Evolutionary conservation across 1,284 basidiomycete genomes (phyloP).

Genomic region (Athelia sp.): DNA sequence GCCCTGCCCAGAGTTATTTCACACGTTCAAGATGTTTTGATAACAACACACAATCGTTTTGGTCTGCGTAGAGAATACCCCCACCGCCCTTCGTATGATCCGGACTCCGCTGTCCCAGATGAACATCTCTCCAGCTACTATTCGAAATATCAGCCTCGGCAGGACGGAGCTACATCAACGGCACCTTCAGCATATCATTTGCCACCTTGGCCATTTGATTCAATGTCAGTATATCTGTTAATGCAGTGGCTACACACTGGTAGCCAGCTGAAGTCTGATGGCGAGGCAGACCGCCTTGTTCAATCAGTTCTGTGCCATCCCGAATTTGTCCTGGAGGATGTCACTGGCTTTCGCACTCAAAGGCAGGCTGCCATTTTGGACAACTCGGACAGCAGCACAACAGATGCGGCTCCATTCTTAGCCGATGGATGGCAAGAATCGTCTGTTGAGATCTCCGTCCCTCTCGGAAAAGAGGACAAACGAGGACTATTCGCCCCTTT

Average conservation of each 20-base stretch:
- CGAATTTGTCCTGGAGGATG: slow-evolving; percentile 3
- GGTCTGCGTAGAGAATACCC: slow-evolving; percentile 21
- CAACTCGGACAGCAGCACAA: neutral
- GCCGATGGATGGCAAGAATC: neutral
- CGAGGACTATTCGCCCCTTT: slow-evolving; percentile 11
- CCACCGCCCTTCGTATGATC: slow-evolving; percentile 22
- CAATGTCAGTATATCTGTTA: slow-evolving; percentile 15
- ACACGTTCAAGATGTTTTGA: slow-evolving; percentile 21
- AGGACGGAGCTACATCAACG: no score
- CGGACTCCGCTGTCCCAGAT: slow-evolving; percentile 15
- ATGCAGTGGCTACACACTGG: slow-evolving; percentile 19
- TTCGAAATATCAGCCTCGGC: no score
- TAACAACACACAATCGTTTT: slow-evolving; percentile 21
- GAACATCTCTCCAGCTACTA: neutral
- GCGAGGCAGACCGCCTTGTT: slow-evolving; percentile 15
- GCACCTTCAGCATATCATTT: no score
- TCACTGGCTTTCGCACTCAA: slow-evolving; percentile 13
- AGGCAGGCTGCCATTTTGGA: slow-evolving; percentile 8
- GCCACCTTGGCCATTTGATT: slow-evolving; percentile 14
- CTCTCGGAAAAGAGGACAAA: slow-evolving; percentile 16
- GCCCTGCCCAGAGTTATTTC: slow-evolving; percentile 14
- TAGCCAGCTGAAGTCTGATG: slow-evolving; percentile 10
- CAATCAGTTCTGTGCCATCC: slow-evolving; percentile 10
- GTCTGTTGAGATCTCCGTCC: slow-evolving; percentile 22
- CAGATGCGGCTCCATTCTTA: neutral